Percentiles rank a stretch among this genome's conserved stretches.
These are phyloP conservation scores for Aspergillus jensenii DNA, from an alignment of 2,329 filamentous ascomycete species.

Conservation along the genomic window DNA sequence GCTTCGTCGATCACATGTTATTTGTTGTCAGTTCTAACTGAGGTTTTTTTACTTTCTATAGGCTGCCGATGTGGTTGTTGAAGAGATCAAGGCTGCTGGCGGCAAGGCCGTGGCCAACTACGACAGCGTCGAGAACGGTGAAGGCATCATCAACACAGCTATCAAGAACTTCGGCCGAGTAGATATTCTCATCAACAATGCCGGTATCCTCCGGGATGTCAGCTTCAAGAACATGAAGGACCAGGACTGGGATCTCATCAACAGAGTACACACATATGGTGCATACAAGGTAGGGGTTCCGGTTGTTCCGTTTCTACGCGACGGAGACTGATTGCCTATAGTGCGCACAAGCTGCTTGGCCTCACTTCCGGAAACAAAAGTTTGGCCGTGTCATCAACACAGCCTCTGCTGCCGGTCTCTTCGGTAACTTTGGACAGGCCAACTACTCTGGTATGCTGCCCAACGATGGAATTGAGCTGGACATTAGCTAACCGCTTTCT, in stretches of 20 bases:
- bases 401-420: slow-evolving; percentile 90
- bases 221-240: slow-evolving; percentile 99
- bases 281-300: slow-evolving; percentile 70
- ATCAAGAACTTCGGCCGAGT: slow-evolving; percentile 63
- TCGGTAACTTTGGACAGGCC: slow-evolving; percentile 91
- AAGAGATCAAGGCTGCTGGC: slow-evolving; percentile 69
- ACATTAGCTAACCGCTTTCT: slow-evolving; percentile 26
- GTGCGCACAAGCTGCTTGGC: slow-evolving; percentile 92
- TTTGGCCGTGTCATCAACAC: slow-evolving; percentile 97
- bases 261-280: slow-evolving; percentile 87
- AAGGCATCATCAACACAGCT: slow-evolving; percentile 77
- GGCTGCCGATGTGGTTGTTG: slow-evolving; percentile 59
- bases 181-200: slow-evolving; percentile 96
- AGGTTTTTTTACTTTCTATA: slow-evolving; percentile 37
- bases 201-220: slow-evolving; percentile 89
- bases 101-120: slow-evolving; percentile 98
- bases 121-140: slow-evolving; percentile 78
- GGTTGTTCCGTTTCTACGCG: slow-evolving; percentile 3
- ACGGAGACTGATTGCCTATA: slow-evolving; percentile 22
- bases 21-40: not conserved
- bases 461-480: not conserved
- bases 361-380: slow-evolving; percentile 98
- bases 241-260: slow-evolving; percentile 92
- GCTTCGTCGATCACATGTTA: slow-evolving; percentile 9
- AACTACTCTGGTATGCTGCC: slow-evolving; percentile 75